A percentile compares a stretch with the other conserved stretches of the same genome.
Conservation (phyloP, 768 basidiomycete species). For the Rhodotorula paludigena region DNA sequence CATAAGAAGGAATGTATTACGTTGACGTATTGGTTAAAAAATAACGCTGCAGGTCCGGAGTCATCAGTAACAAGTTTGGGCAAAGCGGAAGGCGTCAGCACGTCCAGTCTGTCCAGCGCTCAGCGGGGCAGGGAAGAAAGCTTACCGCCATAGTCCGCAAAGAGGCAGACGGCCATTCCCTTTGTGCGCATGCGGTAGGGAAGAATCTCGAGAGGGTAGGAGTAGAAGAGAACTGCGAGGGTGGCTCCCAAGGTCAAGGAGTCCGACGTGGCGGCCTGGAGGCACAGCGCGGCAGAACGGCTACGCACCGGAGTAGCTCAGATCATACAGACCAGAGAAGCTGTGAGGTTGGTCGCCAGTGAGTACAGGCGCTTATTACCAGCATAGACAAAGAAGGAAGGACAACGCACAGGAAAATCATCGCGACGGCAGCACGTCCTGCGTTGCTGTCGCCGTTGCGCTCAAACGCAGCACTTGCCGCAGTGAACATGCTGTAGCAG, state of each 20-base stretch:
- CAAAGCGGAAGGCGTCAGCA: background rate
- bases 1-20: conserved; percentile 27
- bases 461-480: background rate
- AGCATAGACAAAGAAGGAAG: no score
- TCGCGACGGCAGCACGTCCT: background rate
- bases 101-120: background rate
- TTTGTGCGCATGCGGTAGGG: conserved; percentile 21
- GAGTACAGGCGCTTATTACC: no score
- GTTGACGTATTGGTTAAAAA: conserved; percentile 40
- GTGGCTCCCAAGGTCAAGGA: no score
- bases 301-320: background rate
- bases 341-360: background rate
- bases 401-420: background rate
- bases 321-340: background rate
- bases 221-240: conserved; percentile 9
- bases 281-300: no score
- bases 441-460: background rate
- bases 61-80: background rate
- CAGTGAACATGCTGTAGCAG: conserved; percentile 3
- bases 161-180: conserved; percentile 17
- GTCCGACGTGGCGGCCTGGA: no score
- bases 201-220: conserved; percentile 22
- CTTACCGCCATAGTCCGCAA: conserved; percentile 12
- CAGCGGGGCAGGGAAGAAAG: no score
- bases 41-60: background rate